These are phyloP conservation scores for Priceomyces castillae DNA, from an alignment of 805 yeast genomes.

Conservation along the genomic window DNA sequence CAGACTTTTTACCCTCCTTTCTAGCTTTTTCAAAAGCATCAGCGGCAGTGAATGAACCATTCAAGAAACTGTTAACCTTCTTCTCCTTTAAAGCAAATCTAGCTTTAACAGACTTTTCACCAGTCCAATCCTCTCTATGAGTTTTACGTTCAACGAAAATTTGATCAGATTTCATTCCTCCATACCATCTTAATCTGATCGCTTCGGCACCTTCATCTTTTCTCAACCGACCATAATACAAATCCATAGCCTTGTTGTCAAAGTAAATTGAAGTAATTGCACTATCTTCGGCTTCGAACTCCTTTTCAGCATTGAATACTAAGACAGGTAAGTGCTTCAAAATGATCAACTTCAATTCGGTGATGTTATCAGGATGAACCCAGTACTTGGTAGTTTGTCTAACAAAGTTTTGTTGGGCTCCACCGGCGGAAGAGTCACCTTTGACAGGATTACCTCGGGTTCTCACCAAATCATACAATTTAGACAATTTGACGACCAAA, in stretches of 20 bases:
- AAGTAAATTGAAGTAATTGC: constrained; percentile 97
- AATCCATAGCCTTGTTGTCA: constrained; percentile 84
- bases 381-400: constrained; percentile 98
- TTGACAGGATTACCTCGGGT: constrained; percentile 93
- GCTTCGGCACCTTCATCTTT: constrained; percentile 99
- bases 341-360: constrained; percentile 89
- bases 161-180: constrained; percentile 91
- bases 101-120: constrained; percentile 98
- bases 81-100: constrained; percentile 91
- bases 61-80: constrained; percentile 78
- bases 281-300: constrained; percentile 89
- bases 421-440: constrained; percentile 98
- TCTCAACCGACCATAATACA: constrained; percentile 90
- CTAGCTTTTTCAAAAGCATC: constrained; percentile 92
- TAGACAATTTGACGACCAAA: constrained; percentile 84
- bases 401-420: constrained; percentile 94
- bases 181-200: constrained; percentile 97
- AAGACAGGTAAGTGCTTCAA: constrained; percentile 94
- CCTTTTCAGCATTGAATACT: constrained; percentile 95
- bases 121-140: constrained; percentile 99
- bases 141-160: constrained; percentile 97
- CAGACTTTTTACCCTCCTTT: constrained; percentile 84
- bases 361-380: constrained; percentile 98
- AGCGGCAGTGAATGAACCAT: constrained; percentile 80
- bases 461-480: constrained; percentile 86